phyloP scores from a whole-genome alignment of 2,329 filamentous ascomycete species.

The Xylariaceae sp. region DNA sequence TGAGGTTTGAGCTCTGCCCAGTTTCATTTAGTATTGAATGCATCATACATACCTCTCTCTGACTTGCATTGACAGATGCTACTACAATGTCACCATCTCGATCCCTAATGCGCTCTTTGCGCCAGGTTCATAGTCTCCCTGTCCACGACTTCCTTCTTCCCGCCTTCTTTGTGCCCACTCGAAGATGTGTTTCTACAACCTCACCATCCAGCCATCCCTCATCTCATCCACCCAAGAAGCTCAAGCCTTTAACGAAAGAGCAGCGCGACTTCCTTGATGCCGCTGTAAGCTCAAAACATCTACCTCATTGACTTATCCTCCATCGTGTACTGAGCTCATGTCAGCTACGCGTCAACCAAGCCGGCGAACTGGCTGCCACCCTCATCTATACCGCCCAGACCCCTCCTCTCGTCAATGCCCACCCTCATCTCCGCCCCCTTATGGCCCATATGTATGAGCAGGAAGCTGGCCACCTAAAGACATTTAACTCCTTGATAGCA shows the following conservation, averaged over 20 bases:
- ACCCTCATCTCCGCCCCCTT: conserved; percentile 82
- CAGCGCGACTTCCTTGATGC: conserved; percentile 74
- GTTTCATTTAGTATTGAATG: too few species aligned
- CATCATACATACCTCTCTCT: too few species aligned
- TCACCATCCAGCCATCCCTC: conserved; percentile 19
- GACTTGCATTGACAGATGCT: too few species aligned
- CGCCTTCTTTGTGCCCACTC: conserved; percentile 25
- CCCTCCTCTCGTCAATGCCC: conserved; percentile 70
- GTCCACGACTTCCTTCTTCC: conserved; percentile 38
- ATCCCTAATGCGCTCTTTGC: conserved; percentile 20
- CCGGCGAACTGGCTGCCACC: conserved; percentile 92
- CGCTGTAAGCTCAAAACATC: conserved; percentile 48
- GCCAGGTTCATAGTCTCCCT: conserved; percentile 19
- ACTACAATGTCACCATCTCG: conserved; percentile 24
- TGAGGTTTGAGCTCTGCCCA: too few species aligned
- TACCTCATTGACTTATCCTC: background rate
- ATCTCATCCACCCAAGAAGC: conserved; percentile 35
- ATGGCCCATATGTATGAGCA: conserved; percentile 99
- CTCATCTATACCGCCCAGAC: conserved; percentile 91
- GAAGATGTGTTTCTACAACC: conserved; percentile 16
- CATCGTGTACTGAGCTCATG: background rate
- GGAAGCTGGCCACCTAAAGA: conserved; percentile 80
- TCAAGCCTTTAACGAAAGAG: conserved; percentile 61
- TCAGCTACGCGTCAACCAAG: conserved; percentile 90
- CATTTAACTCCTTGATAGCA: conserved; percentile 78